Percentiles rank a stretch among this genome's conserved stretches.
phyloP scores from a whole-genome alignment of 2,329 filamentous ascomycete species.

The Penicillium sp. region DNA sequence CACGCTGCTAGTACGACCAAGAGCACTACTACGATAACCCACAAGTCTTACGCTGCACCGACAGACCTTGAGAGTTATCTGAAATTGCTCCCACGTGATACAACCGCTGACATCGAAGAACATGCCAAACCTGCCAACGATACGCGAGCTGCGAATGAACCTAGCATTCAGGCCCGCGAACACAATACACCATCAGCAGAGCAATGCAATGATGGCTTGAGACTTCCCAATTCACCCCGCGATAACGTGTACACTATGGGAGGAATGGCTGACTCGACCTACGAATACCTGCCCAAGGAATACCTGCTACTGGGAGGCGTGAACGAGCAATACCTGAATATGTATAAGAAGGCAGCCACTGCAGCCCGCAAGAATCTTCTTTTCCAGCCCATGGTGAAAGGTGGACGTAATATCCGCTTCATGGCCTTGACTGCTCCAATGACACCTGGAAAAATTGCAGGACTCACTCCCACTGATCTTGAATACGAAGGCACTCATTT shows the following conservation, averaged over 20 bases:
- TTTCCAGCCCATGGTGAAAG: slow-evolving; percentile 48
- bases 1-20: slow-evolving; percentile 2
- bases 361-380: slow-evolving; percentile 43
- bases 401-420: slow-evolving; percentile 44
- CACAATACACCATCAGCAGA: slow-evolving; percentile 14
- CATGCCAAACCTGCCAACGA: slow-evolving; percentile 33
- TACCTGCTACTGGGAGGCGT: slow-evolving; percentile 49
- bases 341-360: slow-evolving; percentile 46
- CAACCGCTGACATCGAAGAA: slow-evolving; percentile 21
- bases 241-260: slow-evolving; percentile 46
- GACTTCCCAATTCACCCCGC: slow-evolving; percentile 32
- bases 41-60: slow-evolving; percentile 13
- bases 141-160: slow-evolving; percentile 10
- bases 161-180: slow-evolving; percentile 6
- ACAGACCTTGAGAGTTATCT: slow-evolving; percentile 29
- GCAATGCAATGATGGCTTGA: slow-evolving; percentile 43
- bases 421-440: slow-evolving; percentile 34
- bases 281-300: slow-evolving; percentile 54
- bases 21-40: slow-evolving; percentile 2
- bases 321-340: slow-evolving; percentile 43
- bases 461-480: slow-evolving; percentile 28
- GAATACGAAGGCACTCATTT: slow-evolving; percentile 58
- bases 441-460: slow-evolving; percentile 21
- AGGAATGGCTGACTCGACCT: slow-evolving; percentile 50
- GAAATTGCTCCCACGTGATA: slow-evolving; percentile 26